A percentile compares a stretch with the other conserved stretches of the same genome.
These are phyloP conservation scores for Solanum lycopersicoides DNA, from an alignment of 257 asterid genomes.

Conservation along the genomic window DNA sequence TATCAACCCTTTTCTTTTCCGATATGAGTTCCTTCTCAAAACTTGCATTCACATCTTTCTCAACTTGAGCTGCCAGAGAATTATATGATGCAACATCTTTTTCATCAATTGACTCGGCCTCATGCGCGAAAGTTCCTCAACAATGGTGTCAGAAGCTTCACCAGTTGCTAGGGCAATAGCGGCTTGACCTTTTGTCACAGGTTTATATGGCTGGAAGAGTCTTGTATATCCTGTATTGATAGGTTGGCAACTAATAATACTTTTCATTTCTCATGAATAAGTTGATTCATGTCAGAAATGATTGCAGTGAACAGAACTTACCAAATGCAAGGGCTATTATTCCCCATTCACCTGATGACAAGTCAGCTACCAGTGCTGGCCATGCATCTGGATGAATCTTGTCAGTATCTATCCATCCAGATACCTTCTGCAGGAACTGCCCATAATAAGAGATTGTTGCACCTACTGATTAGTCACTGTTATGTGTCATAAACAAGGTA, in stretches of 20 bases:
- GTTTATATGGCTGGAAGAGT: slow-evolving; percentile 93
- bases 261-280: background rate
- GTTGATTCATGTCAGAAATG: background rate
- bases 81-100: slow-evolving; percentile 84
- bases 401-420: slow-evolving; percentile 88
- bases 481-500: background rate
- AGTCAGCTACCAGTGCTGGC: slow-evolving; percentile 91
- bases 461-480: background rate
- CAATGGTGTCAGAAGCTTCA: slow-evolving; percentile 62
- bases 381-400: slow-evolving; percentile 92
- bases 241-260: background rate
- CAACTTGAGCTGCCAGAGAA: slow-evolving; percentile 83
- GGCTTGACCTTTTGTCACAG: slow-evolving; percentile 96
- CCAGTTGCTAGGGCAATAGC: slow-evolving; percentile 89
- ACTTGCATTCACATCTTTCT: slow-evolving; percentile 68
- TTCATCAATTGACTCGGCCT: slow-evolving; percentile 93
- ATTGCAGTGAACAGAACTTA: slow-evolving; percentile 16
- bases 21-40: background rate
- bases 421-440: slow-evolving; percentile 70
- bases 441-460: background rate
- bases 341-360: slow-evolving; percentile 80
- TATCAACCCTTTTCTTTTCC: background rate
- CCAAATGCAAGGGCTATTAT: slow-evolving; percentile 79
- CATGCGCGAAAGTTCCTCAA: slow-evolving; percentile 88
- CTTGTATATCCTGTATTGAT: slow-evolving; percentile 68